Conservation (phyloP, 2,329 filamentous ascomycete species). For the Bipolaris victoriae region DNA sequence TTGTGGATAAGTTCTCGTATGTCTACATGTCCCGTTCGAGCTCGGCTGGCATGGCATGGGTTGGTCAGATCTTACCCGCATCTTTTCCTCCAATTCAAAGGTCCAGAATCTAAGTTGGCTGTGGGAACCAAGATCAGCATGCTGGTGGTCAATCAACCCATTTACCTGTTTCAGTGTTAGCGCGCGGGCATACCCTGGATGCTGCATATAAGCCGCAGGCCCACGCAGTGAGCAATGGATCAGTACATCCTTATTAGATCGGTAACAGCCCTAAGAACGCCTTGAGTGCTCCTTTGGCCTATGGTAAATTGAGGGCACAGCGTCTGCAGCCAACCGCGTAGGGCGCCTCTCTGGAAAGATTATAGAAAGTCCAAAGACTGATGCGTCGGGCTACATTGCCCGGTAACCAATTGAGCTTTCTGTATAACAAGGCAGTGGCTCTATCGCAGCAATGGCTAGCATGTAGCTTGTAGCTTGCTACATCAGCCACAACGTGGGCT, state of each 20-base stretch:
- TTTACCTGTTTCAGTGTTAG: conserved; percentile 24
- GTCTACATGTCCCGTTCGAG: not conserved
- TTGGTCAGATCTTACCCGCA: not conserved
- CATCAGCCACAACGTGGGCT: conserved; percentile 3
- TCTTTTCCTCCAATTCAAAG: not conserved
- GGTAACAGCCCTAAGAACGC: conserved; percentile 7
- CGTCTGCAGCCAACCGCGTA: not conserved
- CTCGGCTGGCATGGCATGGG: not conserved
- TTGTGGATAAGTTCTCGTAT: not conserved
- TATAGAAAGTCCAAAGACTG: not conserved
- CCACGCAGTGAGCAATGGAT: conserved; percentile 9
- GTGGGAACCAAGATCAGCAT: conserved; percentile 7
- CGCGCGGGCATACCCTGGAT: conserved; percentile 9
- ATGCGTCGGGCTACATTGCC: not conserved
- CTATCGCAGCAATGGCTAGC: not conserved
- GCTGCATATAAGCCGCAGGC: conserved; percentile 23
- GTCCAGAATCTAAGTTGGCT: conserved; percentile 2
- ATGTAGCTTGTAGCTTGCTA: conserved; percentile 1
- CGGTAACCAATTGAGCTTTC: not conserved
- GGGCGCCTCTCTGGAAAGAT: not conserved
- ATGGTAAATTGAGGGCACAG: conserved; percentile 9
- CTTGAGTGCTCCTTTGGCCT: conserved; percentile 7
- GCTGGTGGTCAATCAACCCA: conserved; percentile 20
- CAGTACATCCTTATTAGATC: conserved; percentile 18
- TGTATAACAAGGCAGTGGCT: not conserved